Conservation (phyloP, 306 rosid genomes). For the Vigna radiata region DNA sequence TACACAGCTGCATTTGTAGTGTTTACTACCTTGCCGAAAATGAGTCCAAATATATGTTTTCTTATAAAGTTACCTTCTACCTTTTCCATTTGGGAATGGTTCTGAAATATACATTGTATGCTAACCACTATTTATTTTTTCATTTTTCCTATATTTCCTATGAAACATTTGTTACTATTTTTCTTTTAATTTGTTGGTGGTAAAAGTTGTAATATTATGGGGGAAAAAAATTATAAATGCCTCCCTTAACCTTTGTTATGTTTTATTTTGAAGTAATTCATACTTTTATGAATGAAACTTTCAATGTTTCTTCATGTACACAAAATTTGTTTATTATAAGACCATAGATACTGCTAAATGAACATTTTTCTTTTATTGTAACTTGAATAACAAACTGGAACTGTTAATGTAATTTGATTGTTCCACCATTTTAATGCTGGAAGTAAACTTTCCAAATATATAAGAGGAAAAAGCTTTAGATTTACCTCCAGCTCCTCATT, state of each 20-base stretch:
- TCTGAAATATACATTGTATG: too few species aligned
- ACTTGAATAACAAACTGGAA: constrained; percentile 18
- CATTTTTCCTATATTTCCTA: too few species aligned
- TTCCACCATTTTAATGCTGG: constrained; percentile 17
- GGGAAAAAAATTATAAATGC: neutral
- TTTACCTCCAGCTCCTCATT: constrained; percentile 76
- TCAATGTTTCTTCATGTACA: constrained; percentile 18
- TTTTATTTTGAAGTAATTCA: neutral
- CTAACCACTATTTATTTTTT: too few species aligned
- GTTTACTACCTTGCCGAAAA: too few species aligned
- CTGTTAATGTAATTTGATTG: neutral
- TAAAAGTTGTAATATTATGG: too few species aligned
- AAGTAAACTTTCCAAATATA: constrained; percentile 21
- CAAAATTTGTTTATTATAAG: neutral
- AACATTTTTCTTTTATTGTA: neutral
- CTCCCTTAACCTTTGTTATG: neutral
- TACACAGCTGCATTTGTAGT: too few species aligned
- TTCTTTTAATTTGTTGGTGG: too few species aligned
- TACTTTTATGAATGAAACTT: neutral
- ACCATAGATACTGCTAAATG: constrained; percentile 17
- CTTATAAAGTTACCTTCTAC: too few species aligned
- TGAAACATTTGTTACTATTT: too few species aligned
- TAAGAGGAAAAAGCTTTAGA: neutral
- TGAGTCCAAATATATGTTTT: too few species aligned
- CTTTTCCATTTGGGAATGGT: too few species aligned